These are phyloP conservation scores for Chaetoceros muelleri DNA, from an alignment of 108 stramenopile species.

Conservation along the genomic window DNA sequence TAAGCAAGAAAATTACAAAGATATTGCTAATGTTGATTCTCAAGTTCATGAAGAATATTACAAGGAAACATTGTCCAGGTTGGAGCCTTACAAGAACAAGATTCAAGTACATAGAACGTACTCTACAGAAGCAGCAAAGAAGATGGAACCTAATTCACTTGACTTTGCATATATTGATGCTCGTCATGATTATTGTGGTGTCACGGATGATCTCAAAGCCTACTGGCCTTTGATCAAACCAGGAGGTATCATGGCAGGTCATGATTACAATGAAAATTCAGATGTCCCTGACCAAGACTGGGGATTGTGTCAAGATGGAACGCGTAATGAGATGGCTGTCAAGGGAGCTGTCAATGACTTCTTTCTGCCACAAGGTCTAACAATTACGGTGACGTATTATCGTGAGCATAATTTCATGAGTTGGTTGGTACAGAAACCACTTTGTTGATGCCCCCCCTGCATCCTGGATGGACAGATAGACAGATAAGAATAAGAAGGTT, in stretches of 20 bases:
- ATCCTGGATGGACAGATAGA: too few relatives aligned
- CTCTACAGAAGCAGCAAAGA: constrained; percentile 6
- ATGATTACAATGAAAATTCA: constrained; percentile 4
- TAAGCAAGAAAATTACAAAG: constrained; percentile 11
- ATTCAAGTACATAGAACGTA: constrained; percentile 10
- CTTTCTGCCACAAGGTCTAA: neutral
- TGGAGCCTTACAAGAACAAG: constrained; percentile 3
- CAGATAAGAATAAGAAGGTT: too few relatives aligned
- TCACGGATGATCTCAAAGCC: constrained; percentile 17
- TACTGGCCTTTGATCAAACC: constrained; percentile 30
- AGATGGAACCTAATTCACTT: constrained; percentile 13
- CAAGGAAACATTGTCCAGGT: constrained; percentile 1
- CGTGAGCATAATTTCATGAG: neutral
- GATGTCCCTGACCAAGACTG: constrained; percentile 1
- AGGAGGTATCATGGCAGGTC: constrained; percentile 10
- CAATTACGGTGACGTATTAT: neutral
- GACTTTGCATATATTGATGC: constrained; percentile 44
- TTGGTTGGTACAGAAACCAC: neutral
- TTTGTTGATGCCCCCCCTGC: neutral
- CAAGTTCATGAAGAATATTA: constrained; percentile 6
- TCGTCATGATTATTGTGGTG: constrained; percentile 29
- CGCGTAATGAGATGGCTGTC: neutral
- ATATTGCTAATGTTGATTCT: constrained; percentile 14
- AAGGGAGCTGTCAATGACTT: constrained; percentile 4
- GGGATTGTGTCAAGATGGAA: neutral